Evolutionary conservation across 768 basidiomycete genomes (phyloP), one percentile per base, ranked within the genome.

Genomic region (Tulasnella sp.): DNA sequence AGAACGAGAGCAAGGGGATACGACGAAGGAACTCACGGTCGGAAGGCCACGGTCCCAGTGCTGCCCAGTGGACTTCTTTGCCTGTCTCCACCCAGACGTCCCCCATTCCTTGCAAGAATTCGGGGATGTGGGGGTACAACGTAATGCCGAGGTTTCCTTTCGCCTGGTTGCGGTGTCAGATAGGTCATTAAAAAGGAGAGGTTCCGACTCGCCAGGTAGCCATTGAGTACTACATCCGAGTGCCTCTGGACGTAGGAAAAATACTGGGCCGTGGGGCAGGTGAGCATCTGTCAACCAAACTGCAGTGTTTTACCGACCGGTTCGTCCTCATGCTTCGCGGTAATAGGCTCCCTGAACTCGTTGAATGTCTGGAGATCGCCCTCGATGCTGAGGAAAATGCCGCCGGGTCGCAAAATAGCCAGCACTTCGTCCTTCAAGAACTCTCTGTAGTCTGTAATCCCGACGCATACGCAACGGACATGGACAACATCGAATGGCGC

Each of bases 71-170:
- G 4, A 34, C 17, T 36, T 57, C 37, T n/a, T 32, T 31, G 27
- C 54, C 54, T n/a, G 40, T 45, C 45, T 43, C 40, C 31, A n/a
- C 54, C 54, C 54, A 57, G n/a, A 17, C 15, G 23, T 23, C 45
- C 5, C 25, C 54, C 54, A 57, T 57, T 6, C 36, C 32, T 36
- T 36, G 17, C 23, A 57, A 29, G 41, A 40, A 57, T 46, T 35
- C 17, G 31, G 21, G 42, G 36, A 57, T 57, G n/a, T 34, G 31
- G 17, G 29, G 42, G 31, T 42, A 27, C 14, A 42, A 19, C 12
- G 25, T 27, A 19, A 45, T 46, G 2, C 49, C n/a, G n/a, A n/a
- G n/a, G n/a, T n/a, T n/a, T n/a, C n/a, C n/a, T n/a, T n/a, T n/a
- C n/a, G n/a, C 17, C 11, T 39, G 36, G 36, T 39, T 39, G 36